phyloP scores from a whole-genome alignment of 495 filamentous ascomycete species.

The Talaromyces borbonicus region DNA sequence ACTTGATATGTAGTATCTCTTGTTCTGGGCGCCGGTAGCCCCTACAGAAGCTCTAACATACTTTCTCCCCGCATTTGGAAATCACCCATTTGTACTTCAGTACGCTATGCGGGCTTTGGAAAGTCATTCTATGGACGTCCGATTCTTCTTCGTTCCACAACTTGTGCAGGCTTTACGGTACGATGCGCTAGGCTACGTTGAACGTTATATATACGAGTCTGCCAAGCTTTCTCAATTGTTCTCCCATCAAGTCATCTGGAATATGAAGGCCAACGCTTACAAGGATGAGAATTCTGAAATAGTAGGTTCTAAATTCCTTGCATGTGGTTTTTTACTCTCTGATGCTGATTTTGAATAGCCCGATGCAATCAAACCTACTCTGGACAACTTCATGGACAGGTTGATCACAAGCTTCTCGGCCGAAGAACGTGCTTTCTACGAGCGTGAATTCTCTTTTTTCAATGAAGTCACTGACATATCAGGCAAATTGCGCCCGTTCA shows the following conservation, averaged over 20 bases:
- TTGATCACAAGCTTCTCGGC: constrained; percentile 73
- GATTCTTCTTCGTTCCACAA: constrained; percentile 97
- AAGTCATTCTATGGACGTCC: constrained; percentile 86
- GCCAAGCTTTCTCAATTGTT: constrained; percentile 93
- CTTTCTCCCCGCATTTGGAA: constrained; percentile 87
- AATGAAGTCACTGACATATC: constrained; percentile 93
- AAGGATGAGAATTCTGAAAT: constrained; percentile 91
- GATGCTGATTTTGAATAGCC: constrained; percentile 46
- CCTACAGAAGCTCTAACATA: constrained; percentile 87
- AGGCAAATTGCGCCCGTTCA: constrained; percentile 87
- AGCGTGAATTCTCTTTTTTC: constrained; percentile 95
- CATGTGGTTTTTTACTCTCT: not conserved
- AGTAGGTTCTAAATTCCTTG: constrained; percentile 41
- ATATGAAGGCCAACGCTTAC: constrained; percentile 98
- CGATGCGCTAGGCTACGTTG: constrained; percentile 88
- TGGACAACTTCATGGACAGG: constrained; percentile 81
- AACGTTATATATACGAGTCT: constrained; percentile 92
- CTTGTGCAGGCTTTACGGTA: constrained; percentile 96
- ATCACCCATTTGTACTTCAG: constrained; percentile 88
- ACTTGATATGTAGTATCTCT: constrained; percentile 56
- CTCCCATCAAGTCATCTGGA: constrained; percentile 99
- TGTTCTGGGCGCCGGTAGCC: constrained; percentile 92
- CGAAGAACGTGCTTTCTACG: constrained; percentile 76
- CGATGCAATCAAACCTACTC: constrained; percentile 81
- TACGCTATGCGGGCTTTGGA: constrained; percentile 96